Percentiles rank a stretch among this genome's conserved stretches.
Evolutionary conservation across 768 basidiomycete species (phyloP).

Genomic region (Xerocomus potaroensis): DNA sequence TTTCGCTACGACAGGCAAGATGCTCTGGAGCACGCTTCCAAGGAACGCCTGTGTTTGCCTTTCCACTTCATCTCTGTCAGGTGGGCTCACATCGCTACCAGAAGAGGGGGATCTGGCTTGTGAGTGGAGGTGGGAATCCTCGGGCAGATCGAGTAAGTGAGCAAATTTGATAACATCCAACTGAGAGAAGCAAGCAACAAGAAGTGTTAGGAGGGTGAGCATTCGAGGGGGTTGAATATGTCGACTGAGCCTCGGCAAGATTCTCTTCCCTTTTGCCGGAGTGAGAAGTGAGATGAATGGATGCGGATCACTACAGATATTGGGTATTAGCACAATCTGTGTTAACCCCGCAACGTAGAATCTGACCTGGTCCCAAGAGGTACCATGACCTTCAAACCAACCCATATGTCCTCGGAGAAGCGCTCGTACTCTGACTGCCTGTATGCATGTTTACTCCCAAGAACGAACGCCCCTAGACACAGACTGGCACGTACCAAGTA

Average conservation of each 20-base stretch:
- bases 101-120: constrained; percentile 18
- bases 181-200: constrained; percentile 92
- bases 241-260: constrained; percentile 84
- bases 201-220: constrained; percentile 83
- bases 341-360: background rate
- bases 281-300: constrained; percentile 91
- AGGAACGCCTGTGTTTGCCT: constrained; percentile 90
- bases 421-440: constrained; percentile 58
- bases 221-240: constrained; percentile 75
- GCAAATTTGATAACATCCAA: constrained; percentile 87
- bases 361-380: constrained; percentile 88
- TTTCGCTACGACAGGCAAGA: constrained; percentile 75
- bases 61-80: constrained; percentile 67
- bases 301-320: constrained; percentile 70
- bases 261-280: constrained; percentile 88
- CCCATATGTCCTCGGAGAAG: constrained; percentile 73
- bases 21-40: constrained; percentile 78
- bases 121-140: constrained; percentile 44
- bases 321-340: background rate
- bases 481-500: constrained; percentile 41
- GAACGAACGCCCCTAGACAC: background rate
- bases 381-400: constrained; percentile 77
- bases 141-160: constrained; percentile 59
- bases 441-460: constrained; percentile 4
- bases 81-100: constrained; percentile 11